phyloP scores from a whole-genome alignment of 2,329 filamentous ascomycete species.

The Fusarium sp. region DNA sequence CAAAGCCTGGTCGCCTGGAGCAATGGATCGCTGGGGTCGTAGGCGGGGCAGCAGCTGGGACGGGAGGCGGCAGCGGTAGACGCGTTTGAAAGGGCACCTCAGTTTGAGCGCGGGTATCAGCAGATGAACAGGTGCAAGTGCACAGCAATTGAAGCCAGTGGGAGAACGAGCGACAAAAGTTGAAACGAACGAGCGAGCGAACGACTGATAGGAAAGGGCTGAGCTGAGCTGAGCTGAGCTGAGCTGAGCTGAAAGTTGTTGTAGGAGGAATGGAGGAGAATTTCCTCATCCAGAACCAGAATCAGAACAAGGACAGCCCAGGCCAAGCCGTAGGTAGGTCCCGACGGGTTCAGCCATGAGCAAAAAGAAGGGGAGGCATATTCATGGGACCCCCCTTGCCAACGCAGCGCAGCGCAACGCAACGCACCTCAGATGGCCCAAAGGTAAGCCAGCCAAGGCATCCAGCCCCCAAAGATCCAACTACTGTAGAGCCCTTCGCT shows the following conservation, averaged over 20 bases:
- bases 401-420: neutral
- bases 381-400: neutral
- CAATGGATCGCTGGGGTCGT: slow-evolving; percentile 2
- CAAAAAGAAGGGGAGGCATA: slow-evolving; percentile 1
- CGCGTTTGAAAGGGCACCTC: neutral
- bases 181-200: neutral
- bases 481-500: neutral
- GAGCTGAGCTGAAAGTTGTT: neutral
- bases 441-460: slow-evolving; percentile 2
- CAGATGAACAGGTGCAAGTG: slow-evolving; percentile 4
- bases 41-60: slow-evolving; percentile 24
- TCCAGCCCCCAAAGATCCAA: slow-evolving; percentile 14
- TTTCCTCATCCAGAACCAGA: slow-evolving; percentile 1
- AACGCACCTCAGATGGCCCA: neutral
- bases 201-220: slow-evolving; percentile 3
- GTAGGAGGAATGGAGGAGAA: slow-evolving; percentile 24
- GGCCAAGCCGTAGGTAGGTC: slow-evolving; percentile 8
- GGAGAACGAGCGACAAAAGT: slow-evolving; percentile 13
- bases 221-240: neutral
- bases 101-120: neutral
- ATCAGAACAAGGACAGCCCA: neutral
- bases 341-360: slow-evolving; percentile 29
- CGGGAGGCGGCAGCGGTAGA: neutral
- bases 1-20: neutral
- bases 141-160: slow-evolving; percentile 2